These are phyloP conservation scores for Pisolithus albus DNA, from an alignment of 768 basidiomycete species.

Conservation along the genomic window DNA sequence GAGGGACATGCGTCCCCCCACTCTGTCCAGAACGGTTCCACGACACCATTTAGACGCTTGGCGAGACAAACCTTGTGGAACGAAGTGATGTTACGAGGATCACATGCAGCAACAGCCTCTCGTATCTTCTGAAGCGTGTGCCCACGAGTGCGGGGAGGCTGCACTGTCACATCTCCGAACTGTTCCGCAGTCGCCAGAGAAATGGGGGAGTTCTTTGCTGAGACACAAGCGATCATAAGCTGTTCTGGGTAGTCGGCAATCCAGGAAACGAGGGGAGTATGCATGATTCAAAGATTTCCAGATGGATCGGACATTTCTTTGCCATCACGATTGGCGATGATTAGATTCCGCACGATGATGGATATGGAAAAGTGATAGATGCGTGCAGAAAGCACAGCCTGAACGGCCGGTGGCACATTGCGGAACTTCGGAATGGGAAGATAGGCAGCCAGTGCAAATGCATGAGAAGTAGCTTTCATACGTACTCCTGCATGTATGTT, in stretches of 20 bases:
- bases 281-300: neutral
- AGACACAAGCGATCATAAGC: slow-evolving; percentile 10
- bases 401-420: slow-evolving; percentile 13
- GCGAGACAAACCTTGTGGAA: too few relatives aligned
- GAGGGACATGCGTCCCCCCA: too few relatives aligned
- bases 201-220: slow-evolving; percentile 8
- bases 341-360: slow-evolving; percentile 24
- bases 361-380: slow-evolving; percentile 27
- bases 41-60: too few relatives aligned
- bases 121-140: too few relatives aligned
- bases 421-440: slow-evolving; percentile 27
- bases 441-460: slow-evolving; percentile 22
- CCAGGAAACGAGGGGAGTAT: slow-evolving; percentile 11
- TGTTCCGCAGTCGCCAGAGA: slow-evolving; percentile 7
- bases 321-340: slow-evolving; percentile 20
- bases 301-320: slow-evolving; percentile 23
- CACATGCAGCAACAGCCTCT: too few relatives aligned
- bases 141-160: too few relatives aligned
- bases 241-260: slow-evolving; percentile 17
- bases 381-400: slow-evolving; percentile 20
- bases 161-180: slow-evolving; percentile 9
- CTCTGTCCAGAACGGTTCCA: too few relatives aligned
- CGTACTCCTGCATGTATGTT: slow-evolving; percentile 26
- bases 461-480: slow-evolving; percentile 28
- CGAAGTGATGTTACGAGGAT: too few relatives aligned